Base-by-base conservation (phyloP, 768 basidiomycete species). In the Russula olivacea region DNA sequence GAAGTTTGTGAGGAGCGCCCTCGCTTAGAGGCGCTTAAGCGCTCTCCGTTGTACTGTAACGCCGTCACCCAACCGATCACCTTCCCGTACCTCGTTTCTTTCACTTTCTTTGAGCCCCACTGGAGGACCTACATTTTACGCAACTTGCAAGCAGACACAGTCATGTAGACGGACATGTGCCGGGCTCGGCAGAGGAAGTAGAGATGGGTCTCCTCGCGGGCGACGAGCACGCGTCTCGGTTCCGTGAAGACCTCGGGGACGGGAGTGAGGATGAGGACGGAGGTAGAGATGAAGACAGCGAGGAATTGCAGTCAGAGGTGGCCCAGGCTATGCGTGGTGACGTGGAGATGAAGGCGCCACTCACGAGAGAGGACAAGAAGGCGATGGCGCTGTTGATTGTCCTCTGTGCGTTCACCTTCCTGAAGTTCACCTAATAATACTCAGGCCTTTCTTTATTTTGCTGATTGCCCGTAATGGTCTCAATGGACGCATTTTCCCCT, bases 381-480 rank as follows among this genome's bases (percentile, higher is more conserved):
- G 80, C 78, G 25, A 77, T 83, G 65, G 75, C 73, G 4, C 69
- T 83, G 48, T 71, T 82, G 11, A 75, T 80, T 43, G 71, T 79
- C 12, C 72, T 83, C 9, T 82, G 80, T 81, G 60, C 71, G 80
- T 74, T 3, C n/a, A 10, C 34, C 23, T 23, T 7, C 19, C 36
- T 38, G 14, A 15, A 9, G 19, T 38, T 11, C 15, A 40, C 36
- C 12, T 36, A 12, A 17, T n/a, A 6, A 12, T 23, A 17, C 32
- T 51, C 8, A 21, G 15, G 4, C 19, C 1, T 17, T 3, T 12
- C 12, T 36, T 36, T 34, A 34, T 34, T 34, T 34, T 12, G 38
- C 21, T 43, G 1, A 9, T 57, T 45, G 34, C 25, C 14, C 32
- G 23, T 21, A 23, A 36, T 36, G 36, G 36, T 36, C 36, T 6